Evolutionary conservation across 805 yeast species (phyloP).

Genomic region (Tetrapisispora nanseiensis): DNA sequence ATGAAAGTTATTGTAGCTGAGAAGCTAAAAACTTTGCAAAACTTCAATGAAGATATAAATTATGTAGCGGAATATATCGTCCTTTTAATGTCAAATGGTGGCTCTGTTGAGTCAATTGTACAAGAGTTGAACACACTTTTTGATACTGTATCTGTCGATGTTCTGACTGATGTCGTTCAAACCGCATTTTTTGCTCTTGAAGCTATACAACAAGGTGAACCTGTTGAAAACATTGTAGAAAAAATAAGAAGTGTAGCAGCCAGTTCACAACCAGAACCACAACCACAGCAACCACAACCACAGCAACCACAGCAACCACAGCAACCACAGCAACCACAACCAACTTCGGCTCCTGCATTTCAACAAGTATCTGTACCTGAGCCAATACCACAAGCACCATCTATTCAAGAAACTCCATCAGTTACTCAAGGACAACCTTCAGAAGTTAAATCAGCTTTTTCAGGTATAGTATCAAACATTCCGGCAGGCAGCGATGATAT

Average conservation of each 20-base stretch:
- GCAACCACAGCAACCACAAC: slow-evolving; percentile 6
- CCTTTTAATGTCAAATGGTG: slow-evolving; percentile 60
- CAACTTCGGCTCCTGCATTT: slow-evolving; percentile 9
- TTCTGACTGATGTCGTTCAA: slow-evolving; percentile 48
- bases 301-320: slow-evolving; percentile 6
- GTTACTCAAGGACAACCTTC: neutral
- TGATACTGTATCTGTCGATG: slow-evolving; percentile 50
- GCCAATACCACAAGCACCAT: neutral
- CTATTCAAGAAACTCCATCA: neutral
- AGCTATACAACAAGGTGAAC: slow-evolving; percentile 30
- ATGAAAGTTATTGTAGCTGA: slow-evolving; percentile 36
- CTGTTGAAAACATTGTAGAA: slow-evolving; percentile 23
- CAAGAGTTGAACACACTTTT: slow-evolving; percentile 52
- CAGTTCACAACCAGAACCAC: slow-evolving; percentile 7
- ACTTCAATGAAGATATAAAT: slow-evolving; percentile 41
- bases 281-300: slow-evolving; percentile 12
- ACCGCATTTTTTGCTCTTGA: slow-evolving; percentile 49
- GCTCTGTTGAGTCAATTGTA: slow-evolving; percentile 49
- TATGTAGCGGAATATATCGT: slow-evolving; percentile 68
- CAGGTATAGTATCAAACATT: slow-evolving; percentile 18
- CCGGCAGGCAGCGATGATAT: slow-evolving; percentile 8
- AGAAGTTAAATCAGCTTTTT: slow-evolving; percentile 19
- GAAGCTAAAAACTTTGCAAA: slow-evolving; percentile 32
- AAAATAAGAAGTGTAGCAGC: slow-evolving; percentile 20
- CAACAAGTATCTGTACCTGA: slow-evolving; percentile 4